Conservation (phyloP, 2,329 filamentous ascomycete genomes). For the Sphaerulina populicola region DNA sequence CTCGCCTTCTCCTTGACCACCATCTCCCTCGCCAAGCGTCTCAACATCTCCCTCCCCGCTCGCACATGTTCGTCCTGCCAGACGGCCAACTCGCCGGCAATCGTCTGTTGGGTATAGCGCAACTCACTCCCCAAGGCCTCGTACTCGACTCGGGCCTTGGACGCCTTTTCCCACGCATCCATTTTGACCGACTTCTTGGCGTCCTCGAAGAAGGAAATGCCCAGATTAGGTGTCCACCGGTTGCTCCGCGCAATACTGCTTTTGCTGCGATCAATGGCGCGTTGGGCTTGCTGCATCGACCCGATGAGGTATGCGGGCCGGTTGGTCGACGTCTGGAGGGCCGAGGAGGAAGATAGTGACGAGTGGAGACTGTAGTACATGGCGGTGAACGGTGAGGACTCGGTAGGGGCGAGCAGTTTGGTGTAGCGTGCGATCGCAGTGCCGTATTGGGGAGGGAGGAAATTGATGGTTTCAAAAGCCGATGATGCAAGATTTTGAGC, state of each 20-base stretch:
- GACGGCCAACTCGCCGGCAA: slow-evolving; percentile 80
- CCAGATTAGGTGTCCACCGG: slow-evolving; percentile 60
- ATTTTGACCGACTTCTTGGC: slow-evolving; percentile 72
- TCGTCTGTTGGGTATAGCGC: slow-evolving; percentile 84
- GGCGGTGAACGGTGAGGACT: slow-evolving; percentile 62
- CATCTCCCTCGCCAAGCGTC: slow-evolving; percentile 67
- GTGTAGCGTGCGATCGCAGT: slow-evolving; percentile 66
- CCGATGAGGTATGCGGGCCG: slow-evolving; percentile 70
- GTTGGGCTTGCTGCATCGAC: slow-evolving; percentile 64
- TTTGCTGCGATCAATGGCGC: slow-evolving; percentile 68
- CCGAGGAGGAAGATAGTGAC: slow-evolving; percentile 74
- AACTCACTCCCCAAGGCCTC: slow-evolving; percentile 71
- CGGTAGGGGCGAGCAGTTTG: slow-evolving; percentile 54
- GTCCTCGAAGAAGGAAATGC: slow-evolving; percentile 62
- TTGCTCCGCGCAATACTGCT: slow-evolving; percentile 65
- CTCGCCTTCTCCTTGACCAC: slow-evolving; percentile 71
- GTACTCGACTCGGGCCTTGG: slow-evolving; percentile 60
- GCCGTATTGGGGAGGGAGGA: slow-evolving; percentile 60
- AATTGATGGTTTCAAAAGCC: slow-evolving; percentile 49
- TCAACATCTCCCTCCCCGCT: slow-evolving; percentile 65
- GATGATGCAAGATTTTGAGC: slow-evolving; percentile 49
- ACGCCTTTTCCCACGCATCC: slow-evolving; percentile 74
- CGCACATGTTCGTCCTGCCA: slow-evolving; percentile 87
- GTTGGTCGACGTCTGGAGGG: slow-evolving; percentile 68
- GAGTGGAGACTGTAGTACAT: slow-evolving; percentile 72